A percentile compares a stretch with the other conserved stretches of the same genome.
phyloP scores from a whole-genome alignment of 108 stramenopile species.

The Skeletonema marinoi region DNA sequence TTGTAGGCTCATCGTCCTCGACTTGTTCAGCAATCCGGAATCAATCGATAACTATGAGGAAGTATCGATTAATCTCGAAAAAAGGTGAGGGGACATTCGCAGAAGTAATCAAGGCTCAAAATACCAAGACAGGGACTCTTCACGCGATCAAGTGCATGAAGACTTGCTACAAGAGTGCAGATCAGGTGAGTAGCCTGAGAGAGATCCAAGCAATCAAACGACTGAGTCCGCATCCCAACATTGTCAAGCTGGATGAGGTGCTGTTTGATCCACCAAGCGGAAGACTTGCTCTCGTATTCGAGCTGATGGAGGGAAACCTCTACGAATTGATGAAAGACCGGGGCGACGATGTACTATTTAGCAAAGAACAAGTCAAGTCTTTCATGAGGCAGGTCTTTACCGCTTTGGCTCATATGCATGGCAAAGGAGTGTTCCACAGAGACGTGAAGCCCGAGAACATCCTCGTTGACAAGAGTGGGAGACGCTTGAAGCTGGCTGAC shows the following conservation, averaged over 20 bases:
- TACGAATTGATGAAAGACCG: slow-evolving; percentile 87
- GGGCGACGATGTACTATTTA: slow-evolving; percentile 17
- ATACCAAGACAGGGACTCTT: slow-evolving; percentile 76
- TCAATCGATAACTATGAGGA: too few species aligned
- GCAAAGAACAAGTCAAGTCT: slow-evolving; percentile 27
- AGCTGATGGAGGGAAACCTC: slow-evolving; percentile 89
- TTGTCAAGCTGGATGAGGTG: slow-evolving; percentile 85
- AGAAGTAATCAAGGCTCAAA: slow-evolving; percentile 86
- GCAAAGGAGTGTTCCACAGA: slow-evolving; percentile 77
- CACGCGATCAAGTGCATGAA: slow-evolving; percentile 93
- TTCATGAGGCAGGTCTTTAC: slow-evolving; percentile 53
- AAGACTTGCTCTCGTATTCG: slow-evolving; percentile 86
- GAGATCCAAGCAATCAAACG: slow-evolving; percentile 88
- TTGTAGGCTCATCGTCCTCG: too few species aligned
- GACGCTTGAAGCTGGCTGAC: slow-evolving; percentile 81
- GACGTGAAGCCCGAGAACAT: slow-evolving; percentile 93
- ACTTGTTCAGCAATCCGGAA: too few species aligned
- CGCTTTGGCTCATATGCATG: slow-evolving; percentile 79
- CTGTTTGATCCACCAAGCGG: slow-evolving; percentile 88
- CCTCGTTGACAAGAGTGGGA: slow-evolving; percentile 62
- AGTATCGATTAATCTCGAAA: slow-evolving; percentile 81
- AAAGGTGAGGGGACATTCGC: slow-evolving; percentile 92
- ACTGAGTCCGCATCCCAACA: slow-evolving; percentile 82
- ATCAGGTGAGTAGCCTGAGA: slow-evolving; percentile 80
- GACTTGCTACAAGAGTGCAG: slow-evolving; percentile 75